These are phyloP conservation scores for Berberis thunbergii DNA, from an alignment of 164 flowering plant genomes.

Conservation along the genomic window DNA sequence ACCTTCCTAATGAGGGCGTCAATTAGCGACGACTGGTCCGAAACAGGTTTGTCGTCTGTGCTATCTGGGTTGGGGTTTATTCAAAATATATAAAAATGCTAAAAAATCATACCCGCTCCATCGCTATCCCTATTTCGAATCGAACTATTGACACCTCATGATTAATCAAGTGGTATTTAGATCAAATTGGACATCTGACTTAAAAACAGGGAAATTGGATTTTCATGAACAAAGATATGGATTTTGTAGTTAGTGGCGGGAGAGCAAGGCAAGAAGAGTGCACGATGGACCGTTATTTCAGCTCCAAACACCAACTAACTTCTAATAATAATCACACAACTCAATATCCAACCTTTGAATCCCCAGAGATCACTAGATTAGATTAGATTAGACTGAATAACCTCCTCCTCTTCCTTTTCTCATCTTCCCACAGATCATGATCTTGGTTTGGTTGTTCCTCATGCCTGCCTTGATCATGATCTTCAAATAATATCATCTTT, in stretches of 20 bases:
- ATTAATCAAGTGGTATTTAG: too few species aligned
- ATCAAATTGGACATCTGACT: too few species aligned
- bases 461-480: slow-evolving; percentile 39
- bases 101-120: too few species aligned
- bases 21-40: too few species aligned
- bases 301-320: slow-evolving; percentile 18
- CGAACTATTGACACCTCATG: too few species aligned
- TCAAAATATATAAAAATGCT: too few species aligned
- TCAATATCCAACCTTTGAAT: slow-evolving; percentile 16
- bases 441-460: slow-evolving; percentile 26
- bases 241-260: neutral
- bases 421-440: slow-evolving; percentile 27
- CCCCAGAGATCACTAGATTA: neutral
- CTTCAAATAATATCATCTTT: slow-evolving; percentile 12
- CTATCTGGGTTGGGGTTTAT: too few species aligned
- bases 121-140: too few species aligned
- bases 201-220: too few species aligned
- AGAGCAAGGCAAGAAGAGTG: neutral
- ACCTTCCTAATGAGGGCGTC: too few species aligned
- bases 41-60: too few species aligned
- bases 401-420: slow-evolving; percentile 2
- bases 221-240: neutral
- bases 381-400: neutral
- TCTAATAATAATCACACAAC: slow-evolving; percentile 23
- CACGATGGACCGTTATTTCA: slow-evolving; percentile 42